Base-by-base conservation (phyloP, 176 grass and related monocot species). In the Pharus latifolius region DNA sequence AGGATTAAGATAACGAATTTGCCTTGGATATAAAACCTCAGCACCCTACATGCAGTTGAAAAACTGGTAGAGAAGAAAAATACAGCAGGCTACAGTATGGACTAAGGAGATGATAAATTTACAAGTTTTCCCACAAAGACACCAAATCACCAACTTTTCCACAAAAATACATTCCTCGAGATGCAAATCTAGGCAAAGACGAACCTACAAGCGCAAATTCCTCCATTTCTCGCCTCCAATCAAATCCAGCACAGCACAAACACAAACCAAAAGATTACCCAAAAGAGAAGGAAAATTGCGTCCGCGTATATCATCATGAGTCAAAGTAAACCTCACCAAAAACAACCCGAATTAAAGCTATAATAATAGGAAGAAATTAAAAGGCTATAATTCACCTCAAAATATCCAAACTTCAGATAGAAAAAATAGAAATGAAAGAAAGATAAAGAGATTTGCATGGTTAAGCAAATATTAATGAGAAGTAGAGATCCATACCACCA, bases 401-500 rank as follows among this genome's bases (percentile, higher is more conserved):
- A 50, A 22, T 15, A 2, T 9, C 65, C 49, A 69, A 16, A 37
- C 44, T 22, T 37, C 28, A 11, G 0, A 3, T 14, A 5, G 33
- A 33, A 25, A 26, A 60, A 54, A 2, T 12, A 26, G 3, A 34
- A 61, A 15, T 38, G 29, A 16, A 23, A 11, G 53, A 14, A 57
- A 55, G 74, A 18, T 12, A 6, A 13, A 25, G 0, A 35, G 25
- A 27, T 7, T 4, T 23, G 2, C 8, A 18, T 63, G 20, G 10
- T n/a, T 10, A 75, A 69, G 28, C 46, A 22, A n/a, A 55, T 29
- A 60, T 0, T 3, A 24, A 25, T 2, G 28, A 77, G 63, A 27
- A 23, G 63, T 2, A 27, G 29, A 38, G 82, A 74, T 68, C 46
- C 48, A 56, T 75, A 85, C 83, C 83, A 22, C 13, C 45, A 10